These are phyloP conservation scores for Rhinocladiella mackenziei DNA, from an alignment of 2,329 filamentous ascomycete species.

Conservation along the genomic window DNA sequence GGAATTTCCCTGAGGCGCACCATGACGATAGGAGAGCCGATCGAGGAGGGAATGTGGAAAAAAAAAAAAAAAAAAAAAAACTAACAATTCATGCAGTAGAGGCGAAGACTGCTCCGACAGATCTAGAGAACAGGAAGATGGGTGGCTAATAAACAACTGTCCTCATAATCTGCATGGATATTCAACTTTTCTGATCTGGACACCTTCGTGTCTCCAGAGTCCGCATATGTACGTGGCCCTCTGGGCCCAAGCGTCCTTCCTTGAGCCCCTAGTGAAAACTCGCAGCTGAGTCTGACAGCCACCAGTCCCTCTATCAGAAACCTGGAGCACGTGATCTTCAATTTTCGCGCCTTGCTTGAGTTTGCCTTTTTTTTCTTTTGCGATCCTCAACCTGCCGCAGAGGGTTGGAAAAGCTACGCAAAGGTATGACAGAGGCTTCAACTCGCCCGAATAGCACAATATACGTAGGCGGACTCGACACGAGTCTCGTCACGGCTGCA, in stretches of 20 bases:
- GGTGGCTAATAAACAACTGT: slow-evolving; percentile 10
- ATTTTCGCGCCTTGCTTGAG: slow-evolving; percentile 2
- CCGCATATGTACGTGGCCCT: slow-evolving; percentile 11
- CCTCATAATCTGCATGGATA: slow-evolving; percentile 6
- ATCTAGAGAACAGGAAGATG: background rate
- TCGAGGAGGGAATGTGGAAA: slow-evolving; percentile 24
- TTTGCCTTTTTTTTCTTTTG: slow-evolving; percentile 1
- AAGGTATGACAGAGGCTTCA: slow-evolving; percentile 67
- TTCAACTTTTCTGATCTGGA: slow-evolving; percentile 22
- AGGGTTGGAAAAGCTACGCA: background rate
- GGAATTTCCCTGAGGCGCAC: slow-evolving; percentile 95
- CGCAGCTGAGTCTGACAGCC: too few relatives aligned
- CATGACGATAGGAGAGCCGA: slow-evolving; percentile 55
- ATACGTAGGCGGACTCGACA: slow-evolving; percentile 84
- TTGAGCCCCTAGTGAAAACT: slow-evolving; percentile 1
- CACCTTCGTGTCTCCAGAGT: slow-evolving; percentile 19
- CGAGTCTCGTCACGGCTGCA: slow-evolving; percentile 63
- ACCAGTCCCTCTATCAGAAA: too few relatives aligned
- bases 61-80: slow-evolving; percentile 12
- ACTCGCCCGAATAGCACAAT: slow-evolving; percentile 84
- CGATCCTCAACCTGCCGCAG: background rate
- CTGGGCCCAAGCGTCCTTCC: slow-evolving; percentile 25
- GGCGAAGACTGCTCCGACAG: slow-evolving; percentile 3
- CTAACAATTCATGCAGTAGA: slow-evolving; percentile 17
- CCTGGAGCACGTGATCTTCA: slow-evolving; percentile 9